Conservation (phyloP, 371 early-diverging fungal genomes). For the Actinomortierella ambigua region DNA sequence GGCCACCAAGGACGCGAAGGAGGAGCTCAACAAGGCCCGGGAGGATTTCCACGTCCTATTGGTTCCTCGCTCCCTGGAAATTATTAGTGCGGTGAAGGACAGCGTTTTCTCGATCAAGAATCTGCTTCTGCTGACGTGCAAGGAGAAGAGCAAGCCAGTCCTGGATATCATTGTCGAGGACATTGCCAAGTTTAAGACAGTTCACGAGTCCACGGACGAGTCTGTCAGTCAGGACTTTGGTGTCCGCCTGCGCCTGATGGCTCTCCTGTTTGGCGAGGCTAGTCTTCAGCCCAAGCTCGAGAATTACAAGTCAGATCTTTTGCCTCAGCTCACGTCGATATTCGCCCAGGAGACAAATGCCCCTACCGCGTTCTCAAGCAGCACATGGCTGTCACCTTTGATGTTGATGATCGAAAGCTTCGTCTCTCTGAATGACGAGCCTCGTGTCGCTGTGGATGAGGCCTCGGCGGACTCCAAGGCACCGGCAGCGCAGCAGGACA, state of each 20-base stretch:
- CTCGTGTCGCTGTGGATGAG: constrained; percentile 46
- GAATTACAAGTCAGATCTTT: constrained; percentile 43
- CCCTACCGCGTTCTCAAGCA: constrained; percentile 23
- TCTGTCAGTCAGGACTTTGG: constrained; percentile 45
- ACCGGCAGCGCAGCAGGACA: constrained; percentile 38
- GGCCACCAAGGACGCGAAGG: constrained; percentile 34
- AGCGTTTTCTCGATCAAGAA: constrained; percentile 75
- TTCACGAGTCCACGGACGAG: constrained; percentile 13
- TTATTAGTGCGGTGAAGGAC: constrained; percentile 71
- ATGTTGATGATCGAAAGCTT: constrained; percentile 73
- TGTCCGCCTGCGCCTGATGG: constrained; percentile 64
- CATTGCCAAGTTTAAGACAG: constrained; percentile 13
- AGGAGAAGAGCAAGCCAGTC: constrained; percentile 51
- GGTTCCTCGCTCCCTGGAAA: constrained; percentile 55
- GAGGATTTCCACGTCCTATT: constrained; percentile 55
- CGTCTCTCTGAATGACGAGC: constrained; percentile 70
- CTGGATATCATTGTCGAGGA: constrained; percentile 49
- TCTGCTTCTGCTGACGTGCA: constrained; percentile 56
- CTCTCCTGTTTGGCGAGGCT: constrained; percentile 65
- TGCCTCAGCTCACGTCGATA: constrained; percentile 54
- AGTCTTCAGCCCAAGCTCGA: constrained; percentile 55
- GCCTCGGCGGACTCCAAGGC: constrained; percentile 40
- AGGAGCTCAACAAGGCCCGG: constrained; percentile 54
- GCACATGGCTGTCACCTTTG: constrained; percentile 68
- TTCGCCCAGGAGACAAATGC: constrained; percentile 24